Percentiles rank a stretch among this genome's conserved stretches.
Evolutionary conservation across 2,329 filamentous ascomycete genomes (phyloP).

Genomic region (Penicillium sp.): DNA sequence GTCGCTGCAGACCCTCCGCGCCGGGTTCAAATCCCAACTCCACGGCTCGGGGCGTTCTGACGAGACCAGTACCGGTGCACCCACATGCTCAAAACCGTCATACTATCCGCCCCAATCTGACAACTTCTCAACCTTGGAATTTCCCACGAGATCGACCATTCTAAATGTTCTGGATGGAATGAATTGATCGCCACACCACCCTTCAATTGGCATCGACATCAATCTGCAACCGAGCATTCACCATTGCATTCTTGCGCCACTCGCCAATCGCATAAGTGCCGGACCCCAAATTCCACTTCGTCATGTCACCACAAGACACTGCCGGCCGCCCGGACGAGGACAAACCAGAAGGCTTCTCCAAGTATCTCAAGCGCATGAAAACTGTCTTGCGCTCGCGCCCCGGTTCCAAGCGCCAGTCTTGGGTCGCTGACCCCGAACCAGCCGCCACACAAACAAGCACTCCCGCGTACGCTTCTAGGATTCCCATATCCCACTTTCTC

Average conservation of each 20-base stretch:
- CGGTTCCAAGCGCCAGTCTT: slow-evolving; percentile 31
- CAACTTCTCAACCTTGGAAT: neutral
- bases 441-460: slow-evolving; percentile 16
- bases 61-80: neutral
- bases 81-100: neutral
- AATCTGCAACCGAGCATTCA: slow-evolving; percentile 17
- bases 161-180: slow-evolving; percentile 15
- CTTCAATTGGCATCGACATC: neutral
- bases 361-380: slow-evolving; percentile 44
- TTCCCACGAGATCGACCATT: neutral
- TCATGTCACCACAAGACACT: slow-evolving; percentile 28
- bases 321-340: slow-evolving; percentile 22
- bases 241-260: slow-evolving; percentile 17
- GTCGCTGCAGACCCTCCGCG: neutral
- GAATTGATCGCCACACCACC: slow-evolving; percentile 7
- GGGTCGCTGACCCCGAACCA: slow-evolving; percentile 21
- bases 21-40: slow-evolving; percentile 11
- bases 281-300: slow-evolving; percentile 5
- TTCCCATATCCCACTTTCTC: neutral
- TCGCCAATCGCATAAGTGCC: slow-evolving; percentile 4
- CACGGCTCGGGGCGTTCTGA: neutral
- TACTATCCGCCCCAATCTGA: neutral
- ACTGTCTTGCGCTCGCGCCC: slow-evolving; percentile 38
- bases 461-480: slow-evolving; percentile 17
- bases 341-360: slow-evolving; percentile 39